Base-by-base conservation (phyloP, 495 filamentous ascomycete genomes). In the Aspergillus carlsbadensis region DNA sequence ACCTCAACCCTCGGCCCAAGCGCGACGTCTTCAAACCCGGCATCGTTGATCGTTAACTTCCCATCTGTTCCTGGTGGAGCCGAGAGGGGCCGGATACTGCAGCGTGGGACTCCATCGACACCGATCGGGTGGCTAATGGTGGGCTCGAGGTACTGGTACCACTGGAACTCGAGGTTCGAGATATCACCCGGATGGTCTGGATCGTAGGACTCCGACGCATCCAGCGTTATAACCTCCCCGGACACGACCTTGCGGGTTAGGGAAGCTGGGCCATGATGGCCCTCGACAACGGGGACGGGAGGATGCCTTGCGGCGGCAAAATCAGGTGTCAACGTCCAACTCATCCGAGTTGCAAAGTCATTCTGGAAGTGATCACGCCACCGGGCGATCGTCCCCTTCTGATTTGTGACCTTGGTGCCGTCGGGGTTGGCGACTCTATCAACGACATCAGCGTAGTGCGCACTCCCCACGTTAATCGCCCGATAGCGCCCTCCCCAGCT, bases 261-360 rank as follows among this genome's bases (percentile, higher is more conserved):
- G 5, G 70, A 62, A 5, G 63, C 61, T 20, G 65, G 42, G 0
- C 66, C 66, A 1, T 15, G 31, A 44, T 45, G 61, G 4, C 68
- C 69, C 50, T 80, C 77, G 22, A 78, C 51, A 39, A 52, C 43
- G 14, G 72, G 61, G 4, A 77, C 57, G 11, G 74, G 74, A 26
- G 66, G 62, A 52, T 78, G 75, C 50, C 73, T 76, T 15, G 63
- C 66, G 15, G 52, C 37, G 2, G 13, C 33, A 14, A 63, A 58
- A 22, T 68, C 52, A 1, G 21, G 1, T 8, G 26, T 29, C 8
- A 29, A 45, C 7, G 69, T 71, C 78, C 76, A 78, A 49, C 72
- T 64, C 48, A 78, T 75, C 4, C 76, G 58, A 0, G 76, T 74
- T 2, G 73, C 72, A 51, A 81, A 77, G 54, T 78, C 76, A 54